A percentile compares a stretch with the other conserved stretches of the same genome.
Evolutionary conservation across 306 rosid genomes (phyloP).

Genomic region (Rosa persica): DNA sequence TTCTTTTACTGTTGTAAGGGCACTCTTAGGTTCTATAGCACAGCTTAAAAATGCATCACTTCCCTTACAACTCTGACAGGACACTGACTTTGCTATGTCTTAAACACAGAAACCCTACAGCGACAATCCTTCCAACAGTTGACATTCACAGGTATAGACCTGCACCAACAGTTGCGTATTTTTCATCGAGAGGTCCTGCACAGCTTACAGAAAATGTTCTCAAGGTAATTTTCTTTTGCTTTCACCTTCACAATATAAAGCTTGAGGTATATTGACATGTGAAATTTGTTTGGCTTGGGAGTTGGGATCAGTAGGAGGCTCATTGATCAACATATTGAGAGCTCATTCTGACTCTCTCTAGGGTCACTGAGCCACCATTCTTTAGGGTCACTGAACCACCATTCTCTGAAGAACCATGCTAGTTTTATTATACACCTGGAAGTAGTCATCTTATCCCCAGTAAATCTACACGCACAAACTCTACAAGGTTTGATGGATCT

Average conservation of each 20-base stretch:
- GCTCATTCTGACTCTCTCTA: neutral
- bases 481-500: neutral
- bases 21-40: neutral
- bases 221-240: slow-evolving; percentile 53
- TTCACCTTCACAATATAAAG: neutral
- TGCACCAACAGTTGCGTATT: slow-evolving; percentile 77
- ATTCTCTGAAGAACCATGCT: neutral
- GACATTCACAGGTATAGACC: slow-evolving; percentile 53
- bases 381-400: neutral
- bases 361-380: neutral
- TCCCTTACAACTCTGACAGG: neutral
- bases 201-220: slow-evolving; percentile 79
- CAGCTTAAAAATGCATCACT: neutral
- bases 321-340: neutral
- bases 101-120: slow-evolving; percentile 61
- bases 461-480: neutral
- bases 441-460: neutral
- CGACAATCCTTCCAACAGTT: slow-evolving; percentile 66
- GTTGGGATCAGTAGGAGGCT: neutral
- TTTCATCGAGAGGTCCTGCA: slow-evolving; percentile 94
- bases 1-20: neutral
- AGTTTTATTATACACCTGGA: neutral
- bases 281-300: neutral
- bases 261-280: neutral
- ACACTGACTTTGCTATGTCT: slow-evolving; percentile 11